Evolutionary conservation across 2,329 filamentous ascomycete species (phyloP), one percentile per base, ranked within the genome.

Genomic region (Stemphylium lycopersici): DNA sequence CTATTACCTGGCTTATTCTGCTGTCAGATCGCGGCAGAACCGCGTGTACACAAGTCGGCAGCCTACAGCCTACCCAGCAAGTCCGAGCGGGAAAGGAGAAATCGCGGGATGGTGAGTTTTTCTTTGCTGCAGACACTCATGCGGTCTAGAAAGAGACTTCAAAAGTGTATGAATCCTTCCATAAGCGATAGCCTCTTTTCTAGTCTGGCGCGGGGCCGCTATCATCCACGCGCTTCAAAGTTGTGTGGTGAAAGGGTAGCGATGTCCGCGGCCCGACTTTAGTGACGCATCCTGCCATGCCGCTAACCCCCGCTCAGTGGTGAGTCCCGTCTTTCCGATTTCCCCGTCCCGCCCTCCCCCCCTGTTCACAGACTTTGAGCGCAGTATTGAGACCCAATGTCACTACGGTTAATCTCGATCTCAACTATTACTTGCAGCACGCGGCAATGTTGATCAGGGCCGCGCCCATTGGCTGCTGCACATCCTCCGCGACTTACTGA

Each of bases 301-400:
- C 22, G 37, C 38, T 52, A 51, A 26, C 12, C 37, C 37, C 34
- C 26, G 34, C 40, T 46, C 16, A 26, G 48, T 44, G 36, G 15
- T 26, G 11, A 38, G 48, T 29, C 34, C 48, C 49, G 43, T 36
- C 16, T 40, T 31, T 31, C 42, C 49, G 36, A 20, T 26, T 38
- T 46, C 49, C 46, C 49, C 49, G 49, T 48, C 49, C 43, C 37
- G 43, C 36, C 38, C 22, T 37, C 40, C 29, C 40, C 13, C 20
- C 31, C 22, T 47, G 10, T 24, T 24, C 31, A 13, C 41, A 13
- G 24, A 32, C 40, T 26, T 29, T 20, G 8, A 24, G 15, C 22
- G 32, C 39, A 15, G 24, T 15, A 45, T 15, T 11, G 15, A 12
- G 31, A 22, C 24, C 12, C 43, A 24, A 13, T 22, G 31, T 36